Conservation (phyloP, 257 asterid genomes). For the Przewalskia tangutica region DNA sequence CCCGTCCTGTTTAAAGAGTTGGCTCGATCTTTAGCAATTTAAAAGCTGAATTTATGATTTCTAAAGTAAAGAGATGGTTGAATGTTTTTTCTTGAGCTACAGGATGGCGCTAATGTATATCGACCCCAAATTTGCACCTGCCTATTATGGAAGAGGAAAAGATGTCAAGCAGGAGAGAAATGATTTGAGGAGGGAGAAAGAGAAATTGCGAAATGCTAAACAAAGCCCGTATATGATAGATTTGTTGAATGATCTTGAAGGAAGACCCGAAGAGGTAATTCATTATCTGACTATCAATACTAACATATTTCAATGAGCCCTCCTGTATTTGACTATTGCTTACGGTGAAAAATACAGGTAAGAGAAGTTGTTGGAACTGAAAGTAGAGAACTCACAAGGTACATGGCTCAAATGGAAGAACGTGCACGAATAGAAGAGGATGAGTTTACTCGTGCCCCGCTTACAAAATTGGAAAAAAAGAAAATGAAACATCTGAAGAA, state of each 20-base stretch:
- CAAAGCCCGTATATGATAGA: conserved; percentile 52
- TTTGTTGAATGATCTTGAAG: conserved; percentile 61
- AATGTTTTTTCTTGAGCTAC: conserved; percentile 4
- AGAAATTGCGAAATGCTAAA: conserved; percentile 31
- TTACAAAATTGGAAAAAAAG: conserved; percentile 60
- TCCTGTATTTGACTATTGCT: conserved; percentile 10
- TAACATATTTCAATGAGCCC: neutral
- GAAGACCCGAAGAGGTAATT: conserved; percentile 83
- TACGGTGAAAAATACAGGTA: conserved; percentile 35
- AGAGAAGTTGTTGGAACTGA: conserved; percentile 55
- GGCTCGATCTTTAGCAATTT: neutral
- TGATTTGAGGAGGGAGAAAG: conserved; percentile 53
- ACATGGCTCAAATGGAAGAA: conserved; percentile 54
- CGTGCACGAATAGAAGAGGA: conserved; percentile 79
- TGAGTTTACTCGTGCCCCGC: conserved; percentile 66
- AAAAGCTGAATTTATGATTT: neutral
- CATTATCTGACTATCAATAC: neutral
- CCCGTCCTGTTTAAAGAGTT: neutral
- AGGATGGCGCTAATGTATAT: conserved; percentile 62
- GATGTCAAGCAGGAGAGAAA: conserved; percentile 60
- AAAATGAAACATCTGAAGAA: conserved; percentile 59
- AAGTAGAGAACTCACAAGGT: conserved; percentile 49
- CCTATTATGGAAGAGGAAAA: conserved; percentile 56
- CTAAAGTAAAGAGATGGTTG: neutral
- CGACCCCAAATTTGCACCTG: conserved; percentile 67